These are phyloP conservation scores for Rhodotorula sp. DNA, from an alignment of 1,284 basidiomycete genomes.

Conservation along the genomic window DNA sequence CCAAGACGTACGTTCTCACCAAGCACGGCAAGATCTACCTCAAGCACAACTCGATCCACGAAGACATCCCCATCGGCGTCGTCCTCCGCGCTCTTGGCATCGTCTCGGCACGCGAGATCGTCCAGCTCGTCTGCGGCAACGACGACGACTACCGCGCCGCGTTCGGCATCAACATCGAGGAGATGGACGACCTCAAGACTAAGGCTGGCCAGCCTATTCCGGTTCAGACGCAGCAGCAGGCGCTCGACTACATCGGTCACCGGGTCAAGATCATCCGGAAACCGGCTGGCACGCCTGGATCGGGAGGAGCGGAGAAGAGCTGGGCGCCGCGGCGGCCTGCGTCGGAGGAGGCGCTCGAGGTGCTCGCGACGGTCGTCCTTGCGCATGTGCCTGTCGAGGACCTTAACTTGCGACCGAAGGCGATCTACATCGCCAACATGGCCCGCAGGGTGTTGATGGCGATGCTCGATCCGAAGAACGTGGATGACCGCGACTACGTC, in stretches of 20 bases:
- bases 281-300: conserved; percentile 58
- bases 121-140: conserved; percentile 89
- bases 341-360: conserved; percentile 93
- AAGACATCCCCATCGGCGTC: conserved; percentile 94
- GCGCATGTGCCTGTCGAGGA: conserved; percentile 92
- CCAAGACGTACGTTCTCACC: conserved; percentile 95
- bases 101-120: conserved; percentile 96
- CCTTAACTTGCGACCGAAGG: conserved; percentile 90
- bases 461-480: conserved; percentile 93
- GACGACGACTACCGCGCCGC: conserved; percentile 84
- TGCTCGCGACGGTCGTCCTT: conserved; percentile 92
- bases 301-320: neutral
- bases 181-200: conserved; percentile 67
- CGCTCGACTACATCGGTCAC: conserved; percentile 90
- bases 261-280: conserved; percentile 81
- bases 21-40: conserved; percentile 93
- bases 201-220: conserved; percentile 30
- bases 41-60: conserved; percentile 97
- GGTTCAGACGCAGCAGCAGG: conserved; percentile 87
- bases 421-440: conserved; percentile 98
- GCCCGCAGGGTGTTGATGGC: conserved; percentile 93
- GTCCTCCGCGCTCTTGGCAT: conserved; percentile 95
- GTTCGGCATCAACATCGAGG: conserved; percentile 91
- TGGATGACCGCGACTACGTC: conserved; percentile 98
- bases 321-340: conserved; percentile 69